Evolutionary conservation across 805 yeast species (phyloP), one percentile per base, ranked within the genome.

Genomic region (Clavispora carvajalis): DNA sequence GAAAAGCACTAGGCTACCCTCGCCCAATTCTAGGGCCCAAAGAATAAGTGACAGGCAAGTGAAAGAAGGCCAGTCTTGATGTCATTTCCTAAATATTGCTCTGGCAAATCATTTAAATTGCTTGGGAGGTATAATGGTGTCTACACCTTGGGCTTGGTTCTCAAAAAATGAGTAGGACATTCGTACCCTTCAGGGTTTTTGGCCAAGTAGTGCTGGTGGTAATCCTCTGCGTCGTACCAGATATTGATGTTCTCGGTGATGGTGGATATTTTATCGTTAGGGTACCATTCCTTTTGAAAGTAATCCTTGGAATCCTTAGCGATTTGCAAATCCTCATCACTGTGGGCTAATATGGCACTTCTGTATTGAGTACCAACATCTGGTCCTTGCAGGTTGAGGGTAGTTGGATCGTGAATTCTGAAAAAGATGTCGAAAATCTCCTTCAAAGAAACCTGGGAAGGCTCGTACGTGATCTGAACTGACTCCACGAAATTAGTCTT

Each of bases 171-270:
- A 4, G 91, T 80, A 16, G 96, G 91, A 59, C 98, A 91, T 44
- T 85, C 86, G 60, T 90, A 88, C 5, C 97, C 97, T 4, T 67
- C 62, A 2, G 96, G 95, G 59, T 91, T 88, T 54, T 78, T 80
- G 41, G 74, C 73, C 53, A 91, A 69, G 59, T 93, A 91, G 46
- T 73, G 56, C 59, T 91, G 98, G 60, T 91, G 99, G 60, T 90
- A 91, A 26, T 81, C 90, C 63, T 91, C 99, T n/a, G 97, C 98
- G 57, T 90, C 96, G 69, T 81, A 83, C 73, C 86, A 93, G 44
- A 69, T 71, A 37, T 68, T 58, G 34, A 88, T 73, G 7, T 85
- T 83, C 55, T 78, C 84, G 38, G 90, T 76, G 34, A 64, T 65
- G 1, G 98, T 89, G 34, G 68, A 83, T 21, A 93, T 82, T 42